These are phyloP conservation scores for Colletotrichum sp. DNA, from an alignment of 2,329 filamentous ascomycete species.

Conservation along the genomic window DNA sequence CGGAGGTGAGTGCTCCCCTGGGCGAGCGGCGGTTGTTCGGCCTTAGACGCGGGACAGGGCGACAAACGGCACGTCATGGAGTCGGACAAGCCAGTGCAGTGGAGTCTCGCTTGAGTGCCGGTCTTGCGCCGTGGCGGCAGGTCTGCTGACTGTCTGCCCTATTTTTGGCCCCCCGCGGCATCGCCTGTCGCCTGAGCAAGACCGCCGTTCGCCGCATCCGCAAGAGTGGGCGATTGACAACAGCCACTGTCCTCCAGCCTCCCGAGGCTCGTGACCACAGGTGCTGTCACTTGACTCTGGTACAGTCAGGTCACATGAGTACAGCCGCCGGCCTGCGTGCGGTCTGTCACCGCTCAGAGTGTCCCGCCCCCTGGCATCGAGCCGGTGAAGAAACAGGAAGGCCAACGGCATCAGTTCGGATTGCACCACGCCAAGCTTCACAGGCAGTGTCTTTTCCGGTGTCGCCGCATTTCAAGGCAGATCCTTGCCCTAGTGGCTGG, in stretches of 20 bases:
- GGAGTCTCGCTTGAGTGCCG: neutral
- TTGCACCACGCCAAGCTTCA: neutral
- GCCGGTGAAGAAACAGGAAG: neutral
- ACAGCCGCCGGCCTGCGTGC: neutral
- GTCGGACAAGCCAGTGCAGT: neutral
- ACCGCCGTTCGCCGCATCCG: slow-evolving; percentile 11
- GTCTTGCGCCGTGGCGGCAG: slow-evolving; percentile 4
- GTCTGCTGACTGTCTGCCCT: slow-evolving; percentile 10
- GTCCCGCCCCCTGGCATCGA: neutral
- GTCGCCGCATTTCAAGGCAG: slow-evolving; percentile 2
- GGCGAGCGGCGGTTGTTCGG: slow-evolving; percentile 2
- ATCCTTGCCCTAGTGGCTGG: slow-evolving; percentile 2
- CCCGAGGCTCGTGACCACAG: slow-evolving; percentile 1
- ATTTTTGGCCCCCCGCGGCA: slow-evolving; percentile 1
- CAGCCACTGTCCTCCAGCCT: slow-evolving; percentile 1
- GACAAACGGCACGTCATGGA: neutral
- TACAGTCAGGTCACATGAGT: neutral
- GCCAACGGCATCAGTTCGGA: neutral
- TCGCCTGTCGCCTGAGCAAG: neutral
- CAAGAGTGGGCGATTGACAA: neutral
- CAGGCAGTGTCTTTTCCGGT: slow-evolving; percentile 2
- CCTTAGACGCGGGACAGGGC: slow-evolving; percentile 9
- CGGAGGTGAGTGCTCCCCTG: neutral
- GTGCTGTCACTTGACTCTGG: slow-evolving; percentile 7
- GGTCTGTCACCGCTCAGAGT: neutral